Evolutionary conservation across 768 basidiomycete species (phyloP).

Genomic region (Leccinellum albellum): DNA sequence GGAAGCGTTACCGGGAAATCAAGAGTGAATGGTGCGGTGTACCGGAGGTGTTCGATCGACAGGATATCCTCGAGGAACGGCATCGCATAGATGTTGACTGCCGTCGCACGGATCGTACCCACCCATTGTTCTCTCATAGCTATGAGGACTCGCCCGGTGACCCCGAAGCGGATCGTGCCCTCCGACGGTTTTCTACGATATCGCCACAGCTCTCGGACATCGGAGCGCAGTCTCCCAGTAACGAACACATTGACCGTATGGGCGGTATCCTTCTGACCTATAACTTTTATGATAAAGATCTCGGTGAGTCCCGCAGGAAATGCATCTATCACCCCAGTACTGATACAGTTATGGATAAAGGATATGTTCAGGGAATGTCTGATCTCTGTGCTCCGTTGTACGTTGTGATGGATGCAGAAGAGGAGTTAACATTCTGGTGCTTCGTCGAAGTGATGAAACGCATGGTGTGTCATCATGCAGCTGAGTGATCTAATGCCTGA

Average conservation of each 20-base stretch:
- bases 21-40: slow-evolving; percentile 83
- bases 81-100: slow-evolving; percentile 97
- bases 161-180: slow-evolving; percentile 50
- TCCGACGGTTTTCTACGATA: slow-evolving; percentile 62
- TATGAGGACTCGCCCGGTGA: slow-evolving; percentile 34
- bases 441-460: slow-evolving; percentile 93
- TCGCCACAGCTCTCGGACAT: slow-evolving; percentile 70
- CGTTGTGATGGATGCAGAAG: slow-evolving; percentile 84
- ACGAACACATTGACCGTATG: slow-evolving; percentile 89
- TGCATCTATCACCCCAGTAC: not conserved
- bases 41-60: slow-evolving; percentile 75
- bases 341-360: slow-evolving; percentile 37
- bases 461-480: slow-evolving; percentile 58
- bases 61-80: slow-evolving; percentile 83
- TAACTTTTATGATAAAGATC: slow-evolving; percentile 82
- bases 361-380: slow-evolving; percentile 99
- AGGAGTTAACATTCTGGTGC: slow-evolving; percentile 93
- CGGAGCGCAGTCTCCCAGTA: slow-evolving; percentile 84
- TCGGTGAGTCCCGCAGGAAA: slow-evolving; percentile 51
- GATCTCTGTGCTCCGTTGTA: slow-evolving; percentile 94
- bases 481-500: slow-evolving; percentile 2
- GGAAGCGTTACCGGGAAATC: slow-evolving; percentile 63
- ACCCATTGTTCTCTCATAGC: slow-evolving; percentile 73
- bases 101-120: slow-evolving; percentile 91
- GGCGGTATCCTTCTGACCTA: slow-evolving; percentile 86